These are phyloP conservation scores for Antitrichia curtipendula DNA, from an alignment of 225 moss, liverwort and hornwort species.

Conservation along the genomic window DNA sequence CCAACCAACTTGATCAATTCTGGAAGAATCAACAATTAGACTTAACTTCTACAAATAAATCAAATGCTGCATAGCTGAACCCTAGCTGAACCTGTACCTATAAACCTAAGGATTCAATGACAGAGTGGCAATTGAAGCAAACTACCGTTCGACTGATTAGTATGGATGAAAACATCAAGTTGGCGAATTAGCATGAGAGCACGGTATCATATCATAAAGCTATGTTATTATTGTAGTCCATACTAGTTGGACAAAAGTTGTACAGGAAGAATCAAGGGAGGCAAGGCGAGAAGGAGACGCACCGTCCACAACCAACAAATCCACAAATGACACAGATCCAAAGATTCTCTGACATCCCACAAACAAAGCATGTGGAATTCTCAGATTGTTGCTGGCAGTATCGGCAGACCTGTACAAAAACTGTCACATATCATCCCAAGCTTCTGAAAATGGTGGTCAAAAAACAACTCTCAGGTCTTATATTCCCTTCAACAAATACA, in stretches of 20 bases:
- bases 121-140: background rate
- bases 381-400: conserved; percentile 95
- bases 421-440: background rate
- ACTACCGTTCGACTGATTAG: background rate
- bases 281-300: background rate
- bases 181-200: background rate
- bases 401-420: conserved; percentile 61
- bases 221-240: background rate
- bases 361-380: conserved; percentile 85
- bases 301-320: conserved; percentile 97
- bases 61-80: background rate
- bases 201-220: background rate
- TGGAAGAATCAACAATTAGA: background rate
- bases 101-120: background rate
- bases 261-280: background rate
- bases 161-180: background rate
- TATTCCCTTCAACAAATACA: background rate
- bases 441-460: background rate
- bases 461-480: background rate
- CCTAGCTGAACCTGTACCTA: background rate
- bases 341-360: conserved; percentile 82
- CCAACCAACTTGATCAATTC: background rate
- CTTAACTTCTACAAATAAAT: background rate
- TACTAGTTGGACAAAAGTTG: background rate
- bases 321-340: conserved; percentile 99